phyloP scores from a whole-genome alignment of 257 asterid species.

The Rubia yunnanensis region DNA sequence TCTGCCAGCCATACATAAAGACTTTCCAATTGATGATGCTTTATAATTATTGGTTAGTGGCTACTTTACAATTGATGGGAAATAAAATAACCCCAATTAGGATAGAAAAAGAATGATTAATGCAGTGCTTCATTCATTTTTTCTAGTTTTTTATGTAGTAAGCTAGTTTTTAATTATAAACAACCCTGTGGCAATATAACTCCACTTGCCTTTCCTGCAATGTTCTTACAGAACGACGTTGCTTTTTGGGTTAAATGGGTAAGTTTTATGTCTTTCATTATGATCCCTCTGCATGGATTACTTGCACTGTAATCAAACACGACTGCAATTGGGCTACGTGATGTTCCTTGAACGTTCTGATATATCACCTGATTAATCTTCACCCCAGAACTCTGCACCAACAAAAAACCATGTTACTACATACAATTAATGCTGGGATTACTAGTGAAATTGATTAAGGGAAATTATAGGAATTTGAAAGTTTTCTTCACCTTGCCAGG shows the following conservation, averaged over 20 bases:
- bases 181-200: conserved; percentile 38
- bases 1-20: too few species aligned
- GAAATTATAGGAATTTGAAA: background rate
- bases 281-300: conserved; percentile 48
- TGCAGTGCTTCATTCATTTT: too few species aligned
- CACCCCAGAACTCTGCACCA: conserved; percentile 45
- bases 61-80: too few species aligned
- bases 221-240: conserved; percentile 42
- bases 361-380: conserved; percentile 50
- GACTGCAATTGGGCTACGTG: conserved; percentile 48
- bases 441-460: too few species aligned
- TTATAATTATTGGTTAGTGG: too few species aligned
- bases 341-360: conserved; percentile 50
- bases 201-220: conserved; percentile 32
- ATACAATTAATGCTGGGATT: too few species aligned
- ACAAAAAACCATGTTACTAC: background rate
- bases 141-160: too few species aligned
- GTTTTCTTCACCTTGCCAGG: conserved; percentile 37
- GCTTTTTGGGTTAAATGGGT: conserved; percentile 34
- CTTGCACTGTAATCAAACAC: conserved; percentile 49
- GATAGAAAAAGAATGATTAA: too few species aligned
- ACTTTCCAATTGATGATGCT: too few species aligned
- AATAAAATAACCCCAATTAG: too few species aligned
- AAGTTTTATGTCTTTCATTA: conserved; percentile 38
- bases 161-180: conserved; percentile 11